A percentile compares a stretch with the other conserved stretches of the same genome.
Conservation (phyloP, 2,329 filamentous ascomycete genomes). For the Aspergillus aculeatinus region DNA sequence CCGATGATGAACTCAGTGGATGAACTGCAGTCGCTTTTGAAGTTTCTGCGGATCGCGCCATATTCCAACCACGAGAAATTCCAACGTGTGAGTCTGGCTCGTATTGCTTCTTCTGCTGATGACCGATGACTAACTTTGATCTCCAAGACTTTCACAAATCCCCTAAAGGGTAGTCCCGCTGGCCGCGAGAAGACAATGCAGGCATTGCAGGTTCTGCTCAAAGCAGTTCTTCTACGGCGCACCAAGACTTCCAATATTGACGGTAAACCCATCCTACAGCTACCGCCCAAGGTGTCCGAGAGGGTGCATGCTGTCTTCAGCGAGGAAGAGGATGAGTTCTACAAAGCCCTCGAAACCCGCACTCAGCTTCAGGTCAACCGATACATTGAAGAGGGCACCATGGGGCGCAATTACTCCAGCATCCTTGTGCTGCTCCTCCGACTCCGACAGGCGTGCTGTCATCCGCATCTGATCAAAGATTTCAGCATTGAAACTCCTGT, state of each 20-base stretch:
- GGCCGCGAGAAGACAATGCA: conserved; percentile 58
- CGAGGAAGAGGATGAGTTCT: conserved; percentile 64
- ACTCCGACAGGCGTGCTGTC: conserved; percentile 77
- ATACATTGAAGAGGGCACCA: conserved; percentile 66
- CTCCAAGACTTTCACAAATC: conserved; percentile 51
- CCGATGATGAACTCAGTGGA: conserved; percentile 84
- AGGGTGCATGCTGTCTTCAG: conserved; percentile 65
- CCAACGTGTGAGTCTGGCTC: conserved; percentile 45
- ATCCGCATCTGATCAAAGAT: conserved; percentile 69
- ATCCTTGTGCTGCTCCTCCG: conserved; percentile 77
- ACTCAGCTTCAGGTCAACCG: conserved; percentile 73
- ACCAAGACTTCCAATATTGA: conserved; percentile 78
- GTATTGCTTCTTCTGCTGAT: neutral
- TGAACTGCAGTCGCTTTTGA: conserved; percentile 75
- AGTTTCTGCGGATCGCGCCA: conserved; percentile 73
- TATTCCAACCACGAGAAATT: conserved; percentile 68
- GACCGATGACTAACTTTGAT: neutral
- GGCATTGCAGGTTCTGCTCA: conserved; percentile 71
- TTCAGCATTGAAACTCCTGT: conserved; percentile 54
- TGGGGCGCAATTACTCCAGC: conserved; percentile 73
- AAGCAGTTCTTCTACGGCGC: conserved; percentile 76
- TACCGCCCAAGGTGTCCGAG: conserved; percentile 65
- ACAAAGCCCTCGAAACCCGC: conserved; percentile 64
- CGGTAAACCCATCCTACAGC: conserved; percentile 69
- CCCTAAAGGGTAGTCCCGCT: conserved; percentile 47